Percentiles rank a stretch among this genome's conserved stretches.
These are phyloP conservation scores for Rhizopogon roseolus DNA, from an alignment of 768 basidiomycete species.

Conservation along the genomic window DNA sequence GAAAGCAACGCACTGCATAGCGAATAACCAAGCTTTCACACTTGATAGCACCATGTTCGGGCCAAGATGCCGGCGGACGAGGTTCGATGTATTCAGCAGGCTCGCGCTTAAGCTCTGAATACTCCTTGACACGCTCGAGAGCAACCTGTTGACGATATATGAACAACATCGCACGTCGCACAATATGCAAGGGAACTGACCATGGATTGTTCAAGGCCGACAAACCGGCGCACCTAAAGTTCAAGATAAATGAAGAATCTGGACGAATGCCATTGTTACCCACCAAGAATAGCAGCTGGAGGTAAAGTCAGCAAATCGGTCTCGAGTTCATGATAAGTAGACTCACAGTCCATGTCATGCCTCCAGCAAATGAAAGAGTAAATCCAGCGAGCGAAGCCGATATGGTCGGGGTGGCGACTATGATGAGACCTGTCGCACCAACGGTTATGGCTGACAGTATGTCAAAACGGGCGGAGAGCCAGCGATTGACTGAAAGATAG, in stretches of 20 bases:
- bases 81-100: conserved; percentile 83
- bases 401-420: conserved; percentile 65
- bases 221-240: conserved; percentile 66
- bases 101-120: conserved; percentile 74
- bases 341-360: conserved; percentile 61
- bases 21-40: conserved; percentile 74
- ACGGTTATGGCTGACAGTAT: conserved; percentile 68
- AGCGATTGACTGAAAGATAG: conserved; percentile 66
- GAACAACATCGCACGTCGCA: neutral
- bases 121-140: conserved; percentile 88
- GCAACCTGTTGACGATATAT: conserved; percentile 49
- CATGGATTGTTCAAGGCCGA: conserved; percentile 90
- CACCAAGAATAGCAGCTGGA: conserved; percentile 58
- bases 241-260: conserved; percentile 1
- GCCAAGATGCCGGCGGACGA: conserved; percentile 79
- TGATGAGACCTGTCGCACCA: conserved; percentile 64
- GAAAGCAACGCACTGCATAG: conserved; percentile 58
- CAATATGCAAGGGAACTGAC: conserved; percentile 31
- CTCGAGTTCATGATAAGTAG: neutral
- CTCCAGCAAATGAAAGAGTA: conserved; percentile 78
- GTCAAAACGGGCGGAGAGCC: conserved; percentile 88
- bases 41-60: conserved; percentile 59
- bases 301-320: conserved; percentile 12
- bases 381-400: conserved; percentile 84
- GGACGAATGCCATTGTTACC: conserved; percentile 4